Evolutionary conservation across 306 rosid genomes (phyloP).

Genomic region (Geum urbanum): DNA sequence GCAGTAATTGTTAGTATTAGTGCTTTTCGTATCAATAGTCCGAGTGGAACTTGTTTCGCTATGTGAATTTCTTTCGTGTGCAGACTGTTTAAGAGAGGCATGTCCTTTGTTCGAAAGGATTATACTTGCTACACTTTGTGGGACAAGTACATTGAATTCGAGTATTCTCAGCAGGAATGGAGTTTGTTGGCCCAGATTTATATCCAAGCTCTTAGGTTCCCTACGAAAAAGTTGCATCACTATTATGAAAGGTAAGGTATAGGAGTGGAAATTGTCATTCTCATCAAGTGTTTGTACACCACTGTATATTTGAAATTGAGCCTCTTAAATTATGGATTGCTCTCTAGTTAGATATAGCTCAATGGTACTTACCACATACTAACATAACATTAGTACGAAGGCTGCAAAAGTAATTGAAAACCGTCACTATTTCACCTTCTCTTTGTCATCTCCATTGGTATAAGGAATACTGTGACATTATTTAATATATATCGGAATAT

Average conservation of each 20-base stretch:
- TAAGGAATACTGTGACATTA: neutral
- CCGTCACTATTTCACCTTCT: neutral
- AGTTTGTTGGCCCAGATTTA: slow-evolving; percentile 61
- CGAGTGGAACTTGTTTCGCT: slow-evolving; percentile 17
- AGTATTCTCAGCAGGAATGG: slow-evolving; percentile 80
- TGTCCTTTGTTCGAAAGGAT: slow-evolving; percentile 84
- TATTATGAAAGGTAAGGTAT: slow-evolving; percentile 54
- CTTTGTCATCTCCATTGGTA: neutral
- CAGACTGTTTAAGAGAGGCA: slow-evolving; percentile 74
- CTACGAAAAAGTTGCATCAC: slow-evolving; percentile 68
- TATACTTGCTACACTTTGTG: slow-evolving; percentile 68
- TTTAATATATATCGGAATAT: no score
- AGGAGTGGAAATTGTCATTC: neutral
- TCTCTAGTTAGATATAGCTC: neutral
- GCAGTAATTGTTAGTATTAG: neutral
- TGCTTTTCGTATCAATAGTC: neutral
- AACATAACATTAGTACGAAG: neutral
- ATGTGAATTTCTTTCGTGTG: slow-evolving; percentile 13
- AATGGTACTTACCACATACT: neutral
- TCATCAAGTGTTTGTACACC: neutral
- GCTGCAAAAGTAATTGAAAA: neutral
- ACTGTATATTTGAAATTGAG: neutral
- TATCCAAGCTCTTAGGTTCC: slow-evolving; percentile 72
- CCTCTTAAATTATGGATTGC: neutral
- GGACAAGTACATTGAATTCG: slow-evolving; percentile 83